Base-by-base conservation (phyloP, 2,329 filamentous ascomycete genomes). In the Fusarium napiforme region DNA sequence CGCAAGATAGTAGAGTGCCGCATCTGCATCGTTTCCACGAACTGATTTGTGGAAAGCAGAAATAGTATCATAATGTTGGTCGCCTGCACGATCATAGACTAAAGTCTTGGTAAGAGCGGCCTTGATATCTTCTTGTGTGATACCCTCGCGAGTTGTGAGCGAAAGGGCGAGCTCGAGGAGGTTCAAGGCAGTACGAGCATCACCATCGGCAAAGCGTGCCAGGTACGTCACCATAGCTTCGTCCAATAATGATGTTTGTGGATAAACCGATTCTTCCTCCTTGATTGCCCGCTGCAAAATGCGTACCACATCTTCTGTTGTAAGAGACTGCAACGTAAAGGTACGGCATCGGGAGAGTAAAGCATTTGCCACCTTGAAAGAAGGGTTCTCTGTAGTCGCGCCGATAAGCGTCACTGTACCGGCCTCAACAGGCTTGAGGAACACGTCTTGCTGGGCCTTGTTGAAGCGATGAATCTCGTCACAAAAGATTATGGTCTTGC, bases 1-100 rank as follows among this genome's bases (percentile, higher is more conserved):
- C 1, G 93, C 94, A 4, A 99, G 90, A 81, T 98, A 99, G 84
- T 98, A 99, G 3, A 99, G 87, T 0, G 96, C 89, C 0, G 96
- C 96, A 81, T 98, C 93, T 0, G 96, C 83, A 78, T 98, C 92
- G 62, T 91, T 93, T 45, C 96, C 96, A 50, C 96, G 93, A 15
- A 98, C 92, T 5, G 95, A 95, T 79, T 99, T 99, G 87, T 98
- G 96, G 77, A 98, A 96, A 36, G 96, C 96, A 2, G 94, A 97
- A 78, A 99, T 98, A 60, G 93, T 96, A 80, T 99, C 96, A 84
- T 98, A 99, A 83, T 98, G 96, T 81, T 97, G 94, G 82, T 99
- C 96, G 59, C 96, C 96, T 1, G 93, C 93, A 61, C 96, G 91
- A 82, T 99, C 96, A 83, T 98, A 98, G 19, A 98, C 95, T 4